Evolutionary conservation across 176 grass and related monocot species (phyloP).

Genomic region (Zea mays): DNA sequence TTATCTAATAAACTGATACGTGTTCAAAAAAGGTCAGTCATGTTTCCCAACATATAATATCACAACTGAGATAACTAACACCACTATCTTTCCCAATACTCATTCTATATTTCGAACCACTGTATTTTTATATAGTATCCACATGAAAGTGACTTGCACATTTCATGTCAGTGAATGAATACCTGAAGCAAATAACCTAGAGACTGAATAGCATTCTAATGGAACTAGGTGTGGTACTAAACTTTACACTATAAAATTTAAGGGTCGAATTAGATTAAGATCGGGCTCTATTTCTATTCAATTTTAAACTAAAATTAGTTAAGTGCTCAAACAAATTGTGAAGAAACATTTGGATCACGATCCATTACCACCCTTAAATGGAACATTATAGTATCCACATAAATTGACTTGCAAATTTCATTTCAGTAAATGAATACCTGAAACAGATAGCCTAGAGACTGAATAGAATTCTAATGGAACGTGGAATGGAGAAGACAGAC

Average conservation of each 20-base stretch:
- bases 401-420: conserved; percentile 15
- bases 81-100: not conserved
- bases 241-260: too few species aligned
- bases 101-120: not conserved
- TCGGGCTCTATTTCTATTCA: too few species aligned
- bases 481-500: conserved; percentile 11
- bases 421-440: conserved; percentile 17
- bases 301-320: too few species aligned
- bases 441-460: conserved; percentile 20
- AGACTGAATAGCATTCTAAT: not conserved
- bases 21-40: not conserved
- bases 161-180: conserved; percentile 30
- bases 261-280: too few species aligned
- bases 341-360: too few species aligned
- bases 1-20: not conserved
- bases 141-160: conserved; percentile 6
- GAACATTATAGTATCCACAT: not conserved
- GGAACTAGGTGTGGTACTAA: too few species aligned
- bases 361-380: too few species aligned
- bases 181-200: conserved; percentile 29
- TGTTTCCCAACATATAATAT: conserved; percentile 16
- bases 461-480: conserved; percentile 7
- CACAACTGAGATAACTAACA: not conserved
- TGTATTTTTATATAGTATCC: conserved; percentile 18
- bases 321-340: too few species aligned